A percentile compares a stretch with the other conserved stretches of the same genome.
Evolutionary conservation across 169 alveolate species (phyloP).

Genomic region (Perkinsus olseni): DNA sequence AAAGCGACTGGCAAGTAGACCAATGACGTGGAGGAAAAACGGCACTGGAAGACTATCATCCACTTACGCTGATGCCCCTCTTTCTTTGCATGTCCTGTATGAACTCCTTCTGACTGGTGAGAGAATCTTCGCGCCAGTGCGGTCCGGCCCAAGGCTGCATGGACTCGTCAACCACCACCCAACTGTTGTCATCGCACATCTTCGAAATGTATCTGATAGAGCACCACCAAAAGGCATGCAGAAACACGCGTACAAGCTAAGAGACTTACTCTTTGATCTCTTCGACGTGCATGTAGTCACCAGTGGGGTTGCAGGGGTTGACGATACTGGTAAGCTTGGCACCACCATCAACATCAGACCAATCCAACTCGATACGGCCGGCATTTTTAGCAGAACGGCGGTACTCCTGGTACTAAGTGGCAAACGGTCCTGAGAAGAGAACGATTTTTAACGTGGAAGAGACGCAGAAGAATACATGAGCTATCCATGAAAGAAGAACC

Average conservation of each 20-base stretch:
- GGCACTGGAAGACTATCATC: no score
- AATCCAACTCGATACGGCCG: slow-evolving; percentile 1
- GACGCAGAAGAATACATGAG: background rate
- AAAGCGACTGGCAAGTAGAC: no score
- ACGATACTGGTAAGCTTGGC: slow-evolving; percentile 19
- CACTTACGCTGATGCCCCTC: no score
- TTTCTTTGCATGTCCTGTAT: no score
- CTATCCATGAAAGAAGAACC: background rate
- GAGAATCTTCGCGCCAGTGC: slow-evolving; percentile 19
- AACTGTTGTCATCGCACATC: background rate
- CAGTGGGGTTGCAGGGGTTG: slow-evolving; percentile 32
- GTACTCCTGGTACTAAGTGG: slow-evolving; percentile 24
- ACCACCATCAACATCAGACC: background rate
- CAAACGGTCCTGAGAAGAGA: slow-evolving; percentile 18
- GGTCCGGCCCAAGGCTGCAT: slow-evolving; percentile 20
- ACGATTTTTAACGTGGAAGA: background rate
- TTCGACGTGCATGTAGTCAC: slow-evolving; percentile 13
- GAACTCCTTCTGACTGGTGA: slow-evolving; percentile 15
- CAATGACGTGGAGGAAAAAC: no score
- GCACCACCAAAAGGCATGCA: background rate
- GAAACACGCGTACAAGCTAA: background rate
- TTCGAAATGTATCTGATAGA: background rate
- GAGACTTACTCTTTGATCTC: slow-evolving; percentile 7
- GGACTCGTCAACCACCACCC: slow-evolving; percentile 16
- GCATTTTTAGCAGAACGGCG: slow-evolving; percentile 19